A percentile compares a stretch with the other conserved stretches of the same genome.
Conservation (phyloP, 177 flowering plant genomes). For the Vitis hybrid region DNA sequence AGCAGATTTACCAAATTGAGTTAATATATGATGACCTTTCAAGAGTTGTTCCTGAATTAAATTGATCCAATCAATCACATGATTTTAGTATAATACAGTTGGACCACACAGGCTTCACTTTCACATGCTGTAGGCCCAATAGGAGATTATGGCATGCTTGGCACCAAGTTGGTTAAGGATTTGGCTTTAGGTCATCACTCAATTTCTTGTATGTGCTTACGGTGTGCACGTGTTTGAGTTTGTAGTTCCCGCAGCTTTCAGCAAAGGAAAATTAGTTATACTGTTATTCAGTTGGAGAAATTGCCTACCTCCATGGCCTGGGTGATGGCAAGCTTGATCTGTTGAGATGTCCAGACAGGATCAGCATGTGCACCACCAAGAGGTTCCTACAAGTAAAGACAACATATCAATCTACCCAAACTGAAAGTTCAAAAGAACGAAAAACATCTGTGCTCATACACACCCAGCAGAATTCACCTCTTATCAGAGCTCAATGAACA, state of each 20-base stretch:
- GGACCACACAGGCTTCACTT: too few relatives aligned
- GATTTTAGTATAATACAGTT: too few relatives aligned
- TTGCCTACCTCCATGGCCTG: conserved; percentile 22
- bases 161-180: too few relatives aligned
- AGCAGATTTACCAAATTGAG: too few relatives aligned
- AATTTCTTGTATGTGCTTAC: too few relatives aligned
- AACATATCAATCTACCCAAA: not conserved
- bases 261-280: not conserved
- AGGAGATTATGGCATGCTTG: too few relatives aligned
- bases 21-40: too few relatives aligned
- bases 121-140: not conserved
- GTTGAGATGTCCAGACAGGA: conserved; percentile 32
- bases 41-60: too few relatives aligned
- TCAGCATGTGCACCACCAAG: conserved; percentile 34
- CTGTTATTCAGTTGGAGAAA: not conserved
- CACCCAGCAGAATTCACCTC: not conserved
- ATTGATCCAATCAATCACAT: too few relatives aligned
- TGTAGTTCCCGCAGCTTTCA: too few relatives aligned
- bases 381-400: conserved; percentile 25
- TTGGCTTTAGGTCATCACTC: too few relatives aligned
- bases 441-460: not conserved
- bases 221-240: not conserved
- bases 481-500: not conserved
- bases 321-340: conserved; percentile 24
- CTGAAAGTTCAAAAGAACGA: not conserved